phyloP scores from a whole-genome alignment of 2,329 filamentous ascomycete species.

The Dryadomyces sulphureus region DNA sequence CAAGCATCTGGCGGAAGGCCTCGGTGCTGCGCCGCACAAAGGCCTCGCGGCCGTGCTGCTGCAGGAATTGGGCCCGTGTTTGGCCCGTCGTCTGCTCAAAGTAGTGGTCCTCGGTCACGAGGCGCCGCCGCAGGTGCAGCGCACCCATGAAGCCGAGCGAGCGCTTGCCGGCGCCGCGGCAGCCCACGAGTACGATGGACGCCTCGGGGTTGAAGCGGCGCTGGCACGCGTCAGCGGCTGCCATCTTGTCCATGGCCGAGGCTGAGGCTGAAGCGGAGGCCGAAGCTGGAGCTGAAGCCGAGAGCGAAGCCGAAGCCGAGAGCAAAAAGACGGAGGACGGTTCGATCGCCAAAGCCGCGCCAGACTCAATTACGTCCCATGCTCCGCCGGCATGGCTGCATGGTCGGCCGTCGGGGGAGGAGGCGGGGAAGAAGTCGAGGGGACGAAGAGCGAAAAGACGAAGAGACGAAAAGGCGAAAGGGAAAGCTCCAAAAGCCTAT shows the following conservation, averaged over 20 bases:
- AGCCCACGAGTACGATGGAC: conserved; percentile 56
- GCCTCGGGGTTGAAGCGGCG: conserved; percentile 41
- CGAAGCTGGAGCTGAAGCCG: too few species aligned
- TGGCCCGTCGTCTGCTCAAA: conserved; percentile 52
- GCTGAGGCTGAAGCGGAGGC: too few species aligned
- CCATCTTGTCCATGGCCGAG: conserved; percentile 8
- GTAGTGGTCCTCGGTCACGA: conserved; percentile 53
- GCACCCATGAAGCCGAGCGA: conserved; percentile 60
- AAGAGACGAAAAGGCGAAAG: too few species aligned
- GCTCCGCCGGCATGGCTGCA: too few species aligned
- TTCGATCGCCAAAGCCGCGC: too few species aligned
- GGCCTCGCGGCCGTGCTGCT: conserved; percentile 41
- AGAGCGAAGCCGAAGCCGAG: too few species aligned
- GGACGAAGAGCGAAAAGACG: too few species aligned
- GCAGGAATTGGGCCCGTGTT: conserved; percentile 43
- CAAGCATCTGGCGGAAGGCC: conserved; percentile 46
- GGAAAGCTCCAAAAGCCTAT: too few species aligned
- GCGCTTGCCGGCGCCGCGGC: conserved; percentile 57
- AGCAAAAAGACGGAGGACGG: too few species aligned
- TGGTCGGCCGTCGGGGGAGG: too few species aligned
- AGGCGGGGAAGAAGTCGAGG: too few species aligned
- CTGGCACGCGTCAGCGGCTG: conserved; percentile 19
- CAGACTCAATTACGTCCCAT: too few species aligned
- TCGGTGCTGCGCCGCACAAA: conserved; percentile 48
- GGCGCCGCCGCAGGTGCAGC: conserved; percentile 47